Percentiles rank a stretch among this genome's conserved stretches.
Conservation (phyloP, 2,329 filamentous ascomycete species). For the Fusarium sp. region DNA sequence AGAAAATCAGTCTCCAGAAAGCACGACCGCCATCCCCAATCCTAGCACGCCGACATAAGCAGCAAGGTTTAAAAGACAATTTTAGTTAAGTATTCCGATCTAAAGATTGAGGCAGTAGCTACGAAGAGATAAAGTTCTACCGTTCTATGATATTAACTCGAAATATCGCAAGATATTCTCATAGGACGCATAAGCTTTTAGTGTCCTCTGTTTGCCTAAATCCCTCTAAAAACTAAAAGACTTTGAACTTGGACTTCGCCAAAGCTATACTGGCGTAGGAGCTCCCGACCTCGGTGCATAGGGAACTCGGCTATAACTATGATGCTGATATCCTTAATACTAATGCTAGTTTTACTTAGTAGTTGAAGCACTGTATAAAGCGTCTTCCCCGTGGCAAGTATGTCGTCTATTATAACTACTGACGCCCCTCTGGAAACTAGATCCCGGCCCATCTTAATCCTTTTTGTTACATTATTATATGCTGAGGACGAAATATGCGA, state of each 20-base stretch:
- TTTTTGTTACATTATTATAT: conserved; percentile 42
- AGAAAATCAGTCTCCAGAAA: too few species aligned
- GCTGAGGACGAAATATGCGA: conserved; percentile 67
- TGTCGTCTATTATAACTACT: conserved; percentile 69
- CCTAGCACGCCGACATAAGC: too few species aligned
- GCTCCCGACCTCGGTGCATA: conserved; percentile 62
- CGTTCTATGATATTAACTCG: too few species aligned
- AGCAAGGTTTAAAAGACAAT: too few species aligned
- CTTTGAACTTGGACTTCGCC: conserved; percentile 63
- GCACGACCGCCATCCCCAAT: too few species aligned
- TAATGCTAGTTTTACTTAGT: conserved; percentile 57
- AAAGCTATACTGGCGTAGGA: conserved; percentile 62
- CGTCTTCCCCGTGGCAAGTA: conserved; percentile 67
- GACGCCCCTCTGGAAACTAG: conserved; percentile 53
- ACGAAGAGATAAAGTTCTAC: too few species aligned
- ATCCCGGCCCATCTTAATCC: conserved; percentile 63
- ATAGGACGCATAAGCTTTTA: background rate
- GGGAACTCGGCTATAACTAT: conserved; percentile 68
- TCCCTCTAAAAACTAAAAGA: conserved; percentile 58
- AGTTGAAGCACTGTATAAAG: conserved; percentile 65
- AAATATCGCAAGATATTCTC: background rate
- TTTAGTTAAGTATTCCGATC: too few species aligned
- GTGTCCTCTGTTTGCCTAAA: conserved; percentile 11
- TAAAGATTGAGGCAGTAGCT: too few species aligned
- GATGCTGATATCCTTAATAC: conserved; percentile 55